Base-by-base conservation (phyloP, 2,329 filamentous ascomycete species). In the Trichoderma gracile region DNA sequence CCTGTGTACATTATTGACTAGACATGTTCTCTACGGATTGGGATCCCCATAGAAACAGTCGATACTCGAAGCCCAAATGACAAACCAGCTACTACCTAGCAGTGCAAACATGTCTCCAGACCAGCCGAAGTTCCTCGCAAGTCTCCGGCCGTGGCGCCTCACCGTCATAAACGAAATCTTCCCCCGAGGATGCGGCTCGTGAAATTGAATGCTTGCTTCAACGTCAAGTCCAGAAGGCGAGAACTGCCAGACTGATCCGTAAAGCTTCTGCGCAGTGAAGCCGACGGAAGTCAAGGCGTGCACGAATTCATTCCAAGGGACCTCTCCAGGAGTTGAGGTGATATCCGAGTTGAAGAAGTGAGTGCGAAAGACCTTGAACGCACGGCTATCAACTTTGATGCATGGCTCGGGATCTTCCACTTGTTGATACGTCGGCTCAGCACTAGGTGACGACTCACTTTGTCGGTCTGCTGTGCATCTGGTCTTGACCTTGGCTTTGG, bases 251-350 rank as follows among this genome's bases (percentile, higher is more conserved):
- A 47, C 21, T 47, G 45, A 25, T 47, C 21, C 45, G 19, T 25
- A 47, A 47, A 47, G 45, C 19, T 25, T 47, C 12, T 47, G 21
- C 9, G 45, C 45, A 5, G 10, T 2, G 12, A 47, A 43, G 0
- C 84, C 85, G 0, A 77, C 76, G 0, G 76, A 74, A 0, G 68
- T 68, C 81, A 87, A 82, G 0, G 83, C 83, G 63, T 82, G 78
- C 0, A 86, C 68, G 58, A 86, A 83, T 58, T 86, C 83, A 1
- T 69, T 73, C 84, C 84, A 87, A 0, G 76, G 52, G 0, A 87
- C 68, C 65, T 85, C 83, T 2, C 82, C 80, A 0, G 80, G 78
- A 0, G 76, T 72, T 0, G 79, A 76, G 0, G 71, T 76, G 0
- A 69, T 63, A 0, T 59, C 60, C 0, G 76, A 73, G 63, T 77